Base-by-base conservation (phyloP, 257 asterid species). In the Fraxinus excelsior region DNA sequence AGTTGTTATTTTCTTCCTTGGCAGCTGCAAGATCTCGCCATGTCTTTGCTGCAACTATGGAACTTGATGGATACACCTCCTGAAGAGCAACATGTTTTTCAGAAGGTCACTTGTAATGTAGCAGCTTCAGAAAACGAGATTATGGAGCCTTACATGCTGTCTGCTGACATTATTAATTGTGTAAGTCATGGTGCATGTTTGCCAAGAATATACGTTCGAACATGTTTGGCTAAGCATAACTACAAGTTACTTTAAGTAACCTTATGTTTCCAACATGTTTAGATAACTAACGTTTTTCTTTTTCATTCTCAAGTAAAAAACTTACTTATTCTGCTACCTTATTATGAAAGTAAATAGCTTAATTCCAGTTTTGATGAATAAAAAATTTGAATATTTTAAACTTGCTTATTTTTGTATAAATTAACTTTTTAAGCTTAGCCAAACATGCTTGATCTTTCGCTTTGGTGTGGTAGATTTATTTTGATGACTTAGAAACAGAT, bases 31-130 rank as follows among this genome's bases (percentile, higher is more conserved):
- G 97, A 93, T 81, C 94, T 93, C 1, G 97, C 95, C 21, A 84
- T 96, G 56, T 88, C 99, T 32, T 80, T 96, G 85, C 80, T 96
- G 88, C 97, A 96, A 89, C 91, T 93, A 42, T 96, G 99, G 99
- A 93, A 96, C 84, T 91, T 96, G 90, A 91, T 96, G 99, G 99
- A 96, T 86, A 96, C 96, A 18, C 98, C 99, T 67, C 38, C 81
- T 72, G 98, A 93, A 83, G 99, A 93, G 91, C 98, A 93, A 74
- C 94, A 85, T 74, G 76, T 53, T 32, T 91, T 93, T 83, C 99
- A 91, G 83, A 93, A 87, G 74, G 97, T 93, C 79, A 93, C 98
- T 10, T 84, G 97, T 78, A 93, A 88, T 49, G 88, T 96, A 70
- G 98, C 92, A 78, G 96, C 99, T 81, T 87, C 96, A 18, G 99